These are phyloP conservation scores for Exobasidium rhododendri DNA, from an alignment of 1,284 basidiomycete species.

Conservation along the genomic window DNA sequence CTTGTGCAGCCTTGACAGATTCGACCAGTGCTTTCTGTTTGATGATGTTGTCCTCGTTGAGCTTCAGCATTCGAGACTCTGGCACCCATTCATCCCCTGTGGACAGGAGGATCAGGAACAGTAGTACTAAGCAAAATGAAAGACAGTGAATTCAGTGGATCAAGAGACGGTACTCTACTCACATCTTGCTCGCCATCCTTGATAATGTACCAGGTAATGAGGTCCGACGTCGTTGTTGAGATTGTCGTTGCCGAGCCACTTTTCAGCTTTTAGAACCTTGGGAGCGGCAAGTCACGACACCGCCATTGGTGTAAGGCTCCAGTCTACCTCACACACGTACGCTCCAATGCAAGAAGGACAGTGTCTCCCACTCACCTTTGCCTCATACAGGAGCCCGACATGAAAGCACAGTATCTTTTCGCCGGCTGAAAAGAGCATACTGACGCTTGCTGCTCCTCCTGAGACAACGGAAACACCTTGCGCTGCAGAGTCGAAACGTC, in stretches of 20 bases:
- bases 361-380: conserved; percentile 60
- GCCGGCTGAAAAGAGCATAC: conserved; percentile 59
- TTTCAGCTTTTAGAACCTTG: conserved; percentile 73
- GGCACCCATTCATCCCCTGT: conserved; percentile 99
- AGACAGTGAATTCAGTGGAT: conserved; percentile 6
- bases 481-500: background rate
- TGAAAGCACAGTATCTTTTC: conserved; percentile 91
- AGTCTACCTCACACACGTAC: no score
- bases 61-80: conserved; percentile 74
- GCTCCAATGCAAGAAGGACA: conserved; percentile 1
- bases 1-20: conserved; percentile 48
- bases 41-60: conserved; percentile 78
- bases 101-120: conserved; percentile 2
- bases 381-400: conserved; percentile 89
- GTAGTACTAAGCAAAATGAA: background rate
- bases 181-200: conserved; percentile 97
- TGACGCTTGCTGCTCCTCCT: background rate
- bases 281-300: background rate
- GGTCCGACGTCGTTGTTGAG: conserved; percentile 66
- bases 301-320: no score
- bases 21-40: conserved; percentile 63
- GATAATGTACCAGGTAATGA: conserved; percentile 96
- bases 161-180: conserved; percentile 53
- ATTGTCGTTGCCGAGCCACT: conserved; percentile 69
- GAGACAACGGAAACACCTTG: no score